A percentile compares a stretch with the other conserved stretches of the same genome.
Conservation (phyloP, 176 grass and related monocot species). For the Cocos nucifera region DNA sequence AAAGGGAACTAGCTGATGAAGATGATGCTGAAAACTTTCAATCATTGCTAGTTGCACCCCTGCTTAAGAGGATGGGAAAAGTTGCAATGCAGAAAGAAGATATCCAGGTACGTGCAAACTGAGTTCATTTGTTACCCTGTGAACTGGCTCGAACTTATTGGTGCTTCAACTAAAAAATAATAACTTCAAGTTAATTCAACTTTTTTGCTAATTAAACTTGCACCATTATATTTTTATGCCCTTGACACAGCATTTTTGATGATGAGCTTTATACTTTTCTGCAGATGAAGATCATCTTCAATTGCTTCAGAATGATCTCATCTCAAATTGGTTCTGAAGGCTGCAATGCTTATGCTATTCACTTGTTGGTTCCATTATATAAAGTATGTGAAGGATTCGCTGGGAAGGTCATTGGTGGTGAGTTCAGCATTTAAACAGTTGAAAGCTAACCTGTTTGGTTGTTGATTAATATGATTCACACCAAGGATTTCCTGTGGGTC, state of each 20-base stretch:
- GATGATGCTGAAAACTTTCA: slow-evolving; percentile 32
- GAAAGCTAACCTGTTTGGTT: too few species aligned
- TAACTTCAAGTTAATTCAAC: too few species aligned
- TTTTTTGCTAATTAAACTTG: too few species aligned
- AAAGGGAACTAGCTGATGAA: slow-evolving; percentile 25
- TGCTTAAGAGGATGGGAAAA: slow-evolving; percentile 89
- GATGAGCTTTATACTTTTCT: background rate
- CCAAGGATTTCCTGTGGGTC: too few species aligned
- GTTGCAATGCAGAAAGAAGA: slow-evolving; percentile 78
- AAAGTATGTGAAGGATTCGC: slow-evolving; percentile 96
- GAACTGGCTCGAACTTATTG: too few species aligned
- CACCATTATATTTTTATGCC: too few species aligned
- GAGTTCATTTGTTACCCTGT: too few species aligned
- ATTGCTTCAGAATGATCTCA: slow-evolving; percentile 65
- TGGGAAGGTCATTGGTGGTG: slow-evolving; percentile 80
- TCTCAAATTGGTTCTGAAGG: slow-evolving; percentile 52
- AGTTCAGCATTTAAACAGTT: slow-evolving; percentile 15
- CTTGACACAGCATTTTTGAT: too few species aligned
- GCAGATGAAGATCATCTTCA: slow-evolving; percentile 76
- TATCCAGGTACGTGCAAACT: slow-evolving; percentile 39
- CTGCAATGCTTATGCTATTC: slow-evolving; percentile 47
- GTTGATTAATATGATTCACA: too few species aligned
- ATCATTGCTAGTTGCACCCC: slow-evolving; percentile 59
- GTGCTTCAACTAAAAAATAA: too few species aligned
- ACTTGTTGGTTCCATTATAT: slow-evolving; percentile 66